phyloP scores from a whole-genome alignment of 2,329 filamentous ascomycete species.

The Arthrinium phaeospermum region DNA sequence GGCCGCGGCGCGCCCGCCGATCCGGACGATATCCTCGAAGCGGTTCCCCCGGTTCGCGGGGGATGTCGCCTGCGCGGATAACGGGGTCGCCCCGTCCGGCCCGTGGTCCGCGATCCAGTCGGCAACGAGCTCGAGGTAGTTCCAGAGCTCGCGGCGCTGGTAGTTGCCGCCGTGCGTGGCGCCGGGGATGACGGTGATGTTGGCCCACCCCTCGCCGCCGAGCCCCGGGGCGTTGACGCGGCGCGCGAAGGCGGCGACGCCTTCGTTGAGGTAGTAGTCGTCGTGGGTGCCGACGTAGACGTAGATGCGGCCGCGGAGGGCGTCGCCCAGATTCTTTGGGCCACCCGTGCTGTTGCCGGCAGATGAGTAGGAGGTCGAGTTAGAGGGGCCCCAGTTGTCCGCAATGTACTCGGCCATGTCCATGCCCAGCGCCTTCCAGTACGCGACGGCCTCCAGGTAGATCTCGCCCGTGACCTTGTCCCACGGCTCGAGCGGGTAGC shows the following conservation, averaged over 20 bases:
- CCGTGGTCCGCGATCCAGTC: conserved; percentile 28
- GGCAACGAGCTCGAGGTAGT: conserved; percentile 30
- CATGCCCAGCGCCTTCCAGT: conserved; percentile 26
- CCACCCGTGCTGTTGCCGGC: too few relatives aligned
- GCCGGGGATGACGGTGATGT: conserved; percentile 28
- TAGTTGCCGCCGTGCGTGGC: conserved; percentile 31
- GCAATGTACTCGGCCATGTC: conserved; percentile 28
- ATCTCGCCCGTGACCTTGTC: conserved; percentile 34
- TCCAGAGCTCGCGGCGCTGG: conserved; percentile 27
- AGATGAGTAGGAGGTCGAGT: not conserved
- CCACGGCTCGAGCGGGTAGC: conserved; percentile 32
- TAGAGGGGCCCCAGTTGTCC: conserved; percentile 25
- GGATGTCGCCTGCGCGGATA: not conserved
- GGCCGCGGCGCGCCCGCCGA: not conserved
- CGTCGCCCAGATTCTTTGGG: conserved; percentile 29
- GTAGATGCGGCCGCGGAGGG: conserved; percentile 27
- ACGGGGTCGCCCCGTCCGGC: conserved; percentile 27
- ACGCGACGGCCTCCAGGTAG: conserved; percentile 28
- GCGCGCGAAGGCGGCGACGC: conserved; percentile 28
- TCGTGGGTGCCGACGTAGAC: conserved; percentile 32
- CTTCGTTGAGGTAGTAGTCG: conserved; percentile 31
- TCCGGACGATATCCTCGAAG: not conserved
- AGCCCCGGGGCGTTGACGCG: conserved; percentile 22
- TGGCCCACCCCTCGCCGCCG: conserved; percentile 30
- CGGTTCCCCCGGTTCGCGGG: not conserved